phyloP scores from a whole-genome alignment of 1,284 basidiomycete species.

The Laetiporus sulphureus region DNA sequence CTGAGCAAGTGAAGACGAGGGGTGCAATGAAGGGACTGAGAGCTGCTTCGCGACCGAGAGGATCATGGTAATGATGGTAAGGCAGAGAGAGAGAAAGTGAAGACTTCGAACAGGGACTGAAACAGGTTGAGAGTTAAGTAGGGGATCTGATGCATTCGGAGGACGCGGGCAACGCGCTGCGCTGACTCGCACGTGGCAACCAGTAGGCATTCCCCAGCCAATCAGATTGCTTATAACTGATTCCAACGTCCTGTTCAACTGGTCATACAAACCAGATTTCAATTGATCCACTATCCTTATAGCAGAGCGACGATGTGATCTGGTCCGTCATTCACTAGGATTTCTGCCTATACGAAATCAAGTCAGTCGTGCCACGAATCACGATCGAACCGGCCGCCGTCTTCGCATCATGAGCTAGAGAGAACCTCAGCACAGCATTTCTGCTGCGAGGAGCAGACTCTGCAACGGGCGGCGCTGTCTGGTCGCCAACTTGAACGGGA shows the following conservation, averaged over 20 bases:
- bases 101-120: not conserved
- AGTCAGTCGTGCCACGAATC: too few relatives aligned
- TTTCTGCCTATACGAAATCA: constrained; percentile 98
- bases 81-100: not conserved
- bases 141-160: not conserved
- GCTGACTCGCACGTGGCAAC: constrained; percentile 3
- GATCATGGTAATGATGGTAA: not conserved
- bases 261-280: not conserved
- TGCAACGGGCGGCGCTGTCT: too few relatives aligned
- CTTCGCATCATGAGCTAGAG: too few relatives aligned
- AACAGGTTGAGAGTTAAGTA: not conserved
- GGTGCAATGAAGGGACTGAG: not conserved
- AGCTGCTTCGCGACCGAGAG: not conserved
- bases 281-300: not conserved
- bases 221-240: constrained; percentile 4
- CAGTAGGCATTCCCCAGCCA: constrained; percentile 3
- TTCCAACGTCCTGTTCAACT: not conserved
- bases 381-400: too few relatives aligned
- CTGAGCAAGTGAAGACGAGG: constrained; percentile 2
- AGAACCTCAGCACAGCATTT: too few relatives aligned
- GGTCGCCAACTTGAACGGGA: too few relatives aligned
- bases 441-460: too few relatives aligned
- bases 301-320: constrained; percentile 92
- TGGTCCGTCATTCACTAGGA: constrained; percentile 92
- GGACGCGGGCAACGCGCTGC: constrained; percentile 1